Conservation (phyloP, 75 land plant species). For the Pinus taeda region DNA sequence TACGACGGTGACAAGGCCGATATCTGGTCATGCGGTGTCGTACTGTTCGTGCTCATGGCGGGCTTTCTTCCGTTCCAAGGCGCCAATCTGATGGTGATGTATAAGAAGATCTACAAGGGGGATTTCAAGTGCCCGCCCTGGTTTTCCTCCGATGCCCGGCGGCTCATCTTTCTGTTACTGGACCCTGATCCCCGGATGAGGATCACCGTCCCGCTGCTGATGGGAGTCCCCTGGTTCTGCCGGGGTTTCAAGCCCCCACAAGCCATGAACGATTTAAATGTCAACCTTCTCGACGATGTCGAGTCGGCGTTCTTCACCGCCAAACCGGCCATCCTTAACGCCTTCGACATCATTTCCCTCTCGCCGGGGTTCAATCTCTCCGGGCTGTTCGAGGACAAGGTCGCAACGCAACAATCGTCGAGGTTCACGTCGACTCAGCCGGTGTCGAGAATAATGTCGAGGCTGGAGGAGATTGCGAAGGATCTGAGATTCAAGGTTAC, state of each 20-base stretch:
- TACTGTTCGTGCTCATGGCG: constrained; percentile 52
- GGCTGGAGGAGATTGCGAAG: constrained; percentile 40
- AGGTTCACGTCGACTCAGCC: constrained; percentile 33
- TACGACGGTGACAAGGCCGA: constrained; percentile 68
- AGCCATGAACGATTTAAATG: too few relatives aligned
- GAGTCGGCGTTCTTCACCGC: too few relatives aligned
- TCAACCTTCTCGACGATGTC: too few relatives aligned
- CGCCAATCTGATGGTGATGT: constrained; percentile 49
- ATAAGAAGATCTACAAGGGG: constrained; percentile 51
- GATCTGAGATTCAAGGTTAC: constrained; percentile 34
- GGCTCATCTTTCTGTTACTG: constrained; percentile 40
- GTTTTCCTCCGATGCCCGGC: constrained; percentile 55
- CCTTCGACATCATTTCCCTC: constrained; percentile 61
- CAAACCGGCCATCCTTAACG: constrained; percentile 52
- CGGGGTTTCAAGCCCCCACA: too few relatives aligned
- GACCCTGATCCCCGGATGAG: constrained; percentile 56
- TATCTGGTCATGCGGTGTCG: constrained; percentile 74
- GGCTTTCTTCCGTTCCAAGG: constrained; percentile 63
- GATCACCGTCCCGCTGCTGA: constrained; percentile 38
- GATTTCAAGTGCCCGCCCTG: constrained; percentile 70
- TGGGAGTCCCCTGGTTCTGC: constrained; percentile 46
- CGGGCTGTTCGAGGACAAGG: constrained; percentile 48
- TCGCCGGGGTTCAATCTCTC: constrained; percentile 53
- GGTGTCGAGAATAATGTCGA: constrained; percentile 34
- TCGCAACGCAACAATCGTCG: constrained; percentile 13